Percentiles rank a stretch among this genome's conserved stretches.
These are phyloP conservation scores for Sarcomyxa edulis DNA, from an alignment of 768 basidiomycete species.

Conservation along the genomic window DNA sequence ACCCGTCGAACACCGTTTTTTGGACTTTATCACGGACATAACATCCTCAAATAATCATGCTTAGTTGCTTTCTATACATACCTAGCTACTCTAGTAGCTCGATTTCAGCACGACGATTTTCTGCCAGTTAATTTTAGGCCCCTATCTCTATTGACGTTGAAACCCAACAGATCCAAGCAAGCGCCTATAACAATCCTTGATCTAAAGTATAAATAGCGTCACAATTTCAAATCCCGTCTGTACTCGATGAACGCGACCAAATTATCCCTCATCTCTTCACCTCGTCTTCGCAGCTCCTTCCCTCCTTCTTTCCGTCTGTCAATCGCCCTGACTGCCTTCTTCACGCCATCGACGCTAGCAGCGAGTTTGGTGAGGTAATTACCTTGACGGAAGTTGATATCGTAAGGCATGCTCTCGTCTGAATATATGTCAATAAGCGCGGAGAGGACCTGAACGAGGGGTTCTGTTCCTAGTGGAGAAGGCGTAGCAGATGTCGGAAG, in stretches of 20 bases:
- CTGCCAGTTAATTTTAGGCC: too few relatives aligned
- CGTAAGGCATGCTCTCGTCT: conserved; percentile 77
- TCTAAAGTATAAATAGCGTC: too few relatives aligned
- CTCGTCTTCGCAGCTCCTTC: conserved; percentile 57
- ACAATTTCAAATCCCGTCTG: conserved; percentile 49
- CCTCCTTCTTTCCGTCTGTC: conserved; percentile 66
- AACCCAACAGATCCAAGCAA: too few relatives aligned
- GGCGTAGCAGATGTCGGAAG: conserved; percentile 39
- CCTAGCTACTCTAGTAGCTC: too few relatives aligned
- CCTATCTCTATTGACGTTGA: too few relatives aligned
- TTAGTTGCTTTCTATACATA: too few relatives aligned
- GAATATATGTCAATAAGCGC: conserved; percentile 92
- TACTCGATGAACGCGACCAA: conserved; percentile 74
- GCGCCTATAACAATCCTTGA: too few relatives aligned
- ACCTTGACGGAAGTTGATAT: conserved; percentile 71
- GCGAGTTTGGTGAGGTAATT: conserved; percentile 49
- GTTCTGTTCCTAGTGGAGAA: conserved; percentile 51
- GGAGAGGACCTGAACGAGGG: conserved; percentile 72
- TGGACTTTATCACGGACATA: too few relatives aligned
- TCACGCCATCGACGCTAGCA: conserved; percentile 57
- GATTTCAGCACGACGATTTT: too few relatives aligned
- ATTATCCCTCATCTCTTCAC: conserved; percentile 75
- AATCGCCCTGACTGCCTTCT: conserved; percentile 56
- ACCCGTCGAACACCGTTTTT: too few relatives aligned
- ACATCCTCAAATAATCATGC: too few relatives aligned